phyloP scores from a whole-genome alignment of 148 eudicot genomes.

The Cornus kousa region DNA sequence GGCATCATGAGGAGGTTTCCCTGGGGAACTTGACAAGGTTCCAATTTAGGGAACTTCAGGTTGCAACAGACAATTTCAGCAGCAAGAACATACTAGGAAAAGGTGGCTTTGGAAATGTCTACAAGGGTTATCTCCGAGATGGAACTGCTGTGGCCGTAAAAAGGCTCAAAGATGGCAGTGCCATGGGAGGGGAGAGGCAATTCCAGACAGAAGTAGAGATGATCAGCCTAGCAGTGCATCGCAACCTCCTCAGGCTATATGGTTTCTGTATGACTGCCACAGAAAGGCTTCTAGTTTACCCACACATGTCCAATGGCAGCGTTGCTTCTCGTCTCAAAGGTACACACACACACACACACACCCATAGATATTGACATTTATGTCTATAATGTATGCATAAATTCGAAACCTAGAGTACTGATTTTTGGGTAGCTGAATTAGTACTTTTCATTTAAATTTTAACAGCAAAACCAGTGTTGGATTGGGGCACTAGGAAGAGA shows the following conservation, averaged over 20 bases:
- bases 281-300: conserved; percentile 65
- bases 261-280: conserved; percentile 59
- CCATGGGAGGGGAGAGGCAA: conserved; percentile 37
- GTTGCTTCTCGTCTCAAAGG: conserved; percentile 79
- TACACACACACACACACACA: conserved; percentile 3
- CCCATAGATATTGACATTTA: neutral
- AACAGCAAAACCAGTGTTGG: conserved; percentile 60
- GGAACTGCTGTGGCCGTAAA: conserved; percentile 55
- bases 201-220: conserved; percentile 69
- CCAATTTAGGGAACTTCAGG: conserved; percentile 46
- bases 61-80: conserved; percentile 57
- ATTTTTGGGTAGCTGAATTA: neutral
- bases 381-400: neutral
- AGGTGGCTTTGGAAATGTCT: conserved; percentile 58
- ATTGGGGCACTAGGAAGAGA: conserved; percentile 60
- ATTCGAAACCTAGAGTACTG: neutral
- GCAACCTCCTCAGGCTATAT: conserved; percentile 59
- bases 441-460: neutral
- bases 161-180: conserved; percentile 50
- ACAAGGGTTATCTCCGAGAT: conserved; percentile 50
- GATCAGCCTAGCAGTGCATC: conserved; percentile 77
- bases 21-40: conserved; percentile 51
- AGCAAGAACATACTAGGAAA: conserved; percentile 51
- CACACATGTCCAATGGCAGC: conserved; percentile 71
- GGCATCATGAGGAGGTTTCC: conserved; percentile 48